Evolutionary conservation across 176 grass and related monocot genomes (phyloP), one percentile per base, ranked within the genome.

Genomic region (Oryza brachyantha): DNA sequence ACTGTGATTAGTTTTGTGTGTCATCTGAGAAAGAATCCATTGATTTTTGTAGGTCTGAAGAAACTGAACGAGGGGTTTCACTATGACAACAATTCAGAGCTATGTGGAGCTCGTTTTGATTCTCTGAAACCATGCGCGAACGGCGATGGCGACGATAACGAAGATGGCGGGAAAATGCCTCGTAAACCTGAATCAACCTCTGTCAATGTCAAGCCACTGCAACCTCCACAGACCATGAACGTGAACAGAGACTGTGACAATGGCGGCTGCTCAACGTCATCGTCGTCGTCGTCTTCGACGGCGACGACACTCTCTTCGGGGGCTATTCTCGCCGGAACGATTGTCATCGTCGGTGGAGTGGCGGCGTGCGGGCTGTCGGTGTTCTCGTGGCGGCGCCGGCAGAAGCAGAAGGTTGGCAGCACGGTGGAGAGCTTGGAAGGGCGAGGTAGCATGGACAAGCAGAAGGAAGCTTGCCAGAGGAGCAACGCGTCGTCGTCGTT

Each of bases 121-220:
- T 78, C 74, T 11, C 78, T 98, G 38, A 81, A 85, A 75, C 24
- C 77, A 45, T 98, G 86, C 72, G 57, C 85, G 46, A 21, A 57
- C 1, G 48, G 19, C 19, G 62, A 91, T 0, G 73, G 61, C 42
- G 63, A 60, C 0, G 83, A 81, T 1, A 43, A 91, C 19, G 61
- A 65, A 10, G 2, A 57, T 24, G 52, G 52, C 52, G n/a, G 52
- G 13, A 75, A 76, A 40, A 77, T 63, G 75, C 85, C 89, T 0
- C 85, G 37, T 25, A 97, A 97, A 88, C 94, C 94, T 35, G 94
- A 94, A 83, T 86, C 94, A 13, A 75, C 81, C 25, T 74, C 40
- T 64, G 10, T 79, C 74, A 52, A n/a, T 52, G 48, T 52, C 48
- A 85, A 83, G 26, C 87, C 90, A n/a, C 82, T 77, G 73, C 82